phyloP scores from a whole-genome alignment of 768 basidiomycete species.

The Xerocomus spinulosus region DNA sequence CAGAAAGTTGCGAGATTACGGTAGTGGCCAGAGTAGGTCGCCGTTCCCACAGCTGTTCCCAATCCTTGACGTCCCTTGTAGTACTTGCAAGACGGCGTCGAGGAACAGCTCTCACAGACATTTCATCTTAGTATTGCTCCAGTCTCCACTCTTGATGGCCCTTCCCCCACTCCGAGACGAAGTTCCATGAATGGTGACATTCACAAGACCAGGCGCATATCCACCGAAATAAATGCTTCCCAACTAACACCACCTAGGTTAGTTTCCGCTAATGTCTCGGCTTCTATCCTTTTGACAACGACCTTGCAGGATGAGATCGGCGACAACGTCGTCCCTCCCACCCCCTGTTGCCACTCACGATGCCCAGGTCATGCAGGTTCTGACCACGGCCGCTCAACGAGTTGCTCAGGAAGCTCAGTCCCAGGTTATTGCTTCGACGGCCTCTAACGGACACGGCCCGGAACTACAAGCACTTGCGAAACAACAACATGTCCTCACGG shows the following conservation, averaged over 20 bases:
- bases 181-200: constrained; percentile 45
- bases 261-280: constrained; percentile 1
- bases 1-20: constrained; percentile 70
- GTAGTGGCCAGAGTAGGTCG: constrained; percentile 67
- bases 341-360: constrained; percentile 45
- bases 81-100: constrained; percentile 69
- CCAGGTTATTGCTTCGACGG: constrained; percentile 53
- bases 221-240: constrained; percentile 36
- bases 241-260: constrained; percentile 32
- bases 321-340: constrained; percentile 26
- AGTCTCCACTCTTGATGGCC: constrained; percentile 45
- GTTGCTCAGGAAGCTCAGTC: constrained; percentile 72
- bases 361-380: constrained; percentile 70
- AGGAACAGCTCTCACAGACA: constrained; percentile 60
- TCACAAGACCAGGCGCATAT: constrained; percentile 38
- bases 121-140: constrained; percentile 75
- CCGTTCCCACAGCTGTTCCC: constrained; percentile 2
- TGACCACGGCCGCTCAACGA: constrained; percentile 72
- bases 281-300: constrained; percentile 1
- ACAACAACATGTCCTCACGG: constrained; percentile 73
- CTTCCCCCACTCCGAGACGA: constrained; percentile 41
- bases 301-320: constrained; percentile 28
- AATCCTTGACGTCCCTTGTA: constrained; percentile 12
- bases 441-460: constrained; percentile 40
- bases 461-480: constrained; percentile 68